Evolutionary conservation across 495 filamentous ascomycete species (phyloP), one percentile per base, ranked within the genome.

Genomic region (Podospora bellae-mahoneyi): DNA sequence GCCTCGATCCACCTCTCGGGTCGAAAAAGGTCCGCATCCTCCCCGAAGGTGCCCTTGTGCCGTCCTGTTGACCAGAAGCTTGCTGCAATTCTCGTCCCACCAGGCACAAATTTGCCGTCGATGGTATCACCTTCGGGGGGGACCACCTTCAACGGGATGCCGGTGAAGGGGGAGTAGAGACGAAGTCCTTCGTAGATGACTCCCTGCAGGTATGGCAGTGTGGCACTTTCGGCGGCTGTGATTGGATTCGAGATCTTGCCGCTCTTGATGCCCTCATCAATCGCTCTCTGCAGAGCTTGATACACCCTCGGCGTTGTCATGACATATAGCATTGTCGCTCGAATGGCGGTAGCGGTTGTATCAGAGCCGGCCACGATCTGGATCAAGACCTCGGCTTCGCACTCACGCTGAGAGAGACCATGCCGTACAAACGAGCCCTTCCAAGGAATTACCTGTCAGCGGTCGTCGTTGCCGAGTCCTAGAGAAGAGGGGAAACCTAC

Each of bases 341-440:
- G 82, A 70, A 90, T 84, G 7, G 84, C 79, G 0, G 86, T 87
- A 0, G 86, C 84, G 0, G 87, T 88, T 4, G 87, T 90, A 68
- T 92, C 89, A 1, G 87, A 84, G 3, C 88, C 89, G 0, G 89
- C 90, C 4, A 88, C 74, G 53, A 81, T 79, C 71, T 81, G 78
- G 39, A 84, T 70, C 2, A 81, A 32, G 32, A 75, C 78, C 66
- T 85, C 66, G 79, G 73, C 26, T 64, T 79, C 74, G 69, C 71
- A 75, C 66, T 80, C 68, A 60, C 65, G 68, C 27, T 72, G 72
- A 1, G 65, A 71, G 32, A 81, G 53, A 0, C 77, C 78, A 30
- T 77, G 68, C 3, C 71, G 74, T 7, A 79, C 72, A 71, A 77
- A 82, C 32, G 72, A 69, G 58, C 75, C 75, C 76, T 79, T 19